Evolutionary conservation across 768 basidiomycete genomes (phyloP), one percentile per base, ranked within the genome.

Genomic region (Lyophyllum semitale): DNA sequence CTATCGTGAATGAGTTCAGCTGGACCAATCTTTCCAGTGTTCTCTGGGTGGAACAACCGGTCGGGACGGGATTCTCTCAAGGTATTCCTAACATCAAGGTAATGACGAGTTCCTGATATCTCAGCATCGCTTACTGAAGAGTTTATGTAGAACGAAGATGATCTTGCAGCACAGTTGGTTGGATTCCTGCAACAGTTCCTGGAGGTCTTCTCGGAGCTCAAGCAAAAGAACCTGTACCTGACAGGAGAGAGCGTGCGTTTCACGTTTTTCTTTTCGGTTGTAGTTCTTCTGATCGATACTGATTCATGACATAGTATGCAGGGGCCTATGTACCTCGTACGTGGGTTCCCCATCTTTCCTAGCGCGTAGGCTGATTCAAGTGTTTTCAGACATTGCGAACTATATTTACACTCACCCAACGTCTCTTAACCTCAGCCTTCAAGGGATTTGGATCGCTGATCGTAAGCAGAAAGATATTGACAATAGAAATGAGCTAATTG

Each of bases 21-120:
- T 91, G 89, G 89, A 91, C 89, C 0, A 91, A 91, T 62, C 74
- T 91, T 8, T 88, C 88, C 2, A 89, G 85, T 51, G 69, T 90
- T 7, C 71, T 91, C 17, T 92, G 80, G 76, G 81, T 91, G 11
- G 90, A 92, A 59, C 90, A 91, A 59, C 89, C 89, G 3, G 84
- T 91, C 27, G 89, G 89, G 4, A 91, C 89, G 4, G 89, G 89
- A 0, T 91, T 85, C 66, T 87, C 87, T 2, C 86, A 87, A 56
- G 89, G 89, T 17, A 73, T 57, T 13, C 88, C 89, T 0, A 82
- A 84, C 54, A 84, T 85, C 58, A 68, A 75, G 66, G 80, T 89
- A 59, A 80, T 47, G 9, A 15, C 15, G 40, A 38, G 35, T 54
- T 40, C 23, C 23, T 35, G 15, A 22, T 22, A 1, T 0, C 23